These are phyloP conservation scores for Mycosarcoma maydis DNA, from an alignment of 1,284 basidiomycete species.

Conservation along the genomic window DNA sequence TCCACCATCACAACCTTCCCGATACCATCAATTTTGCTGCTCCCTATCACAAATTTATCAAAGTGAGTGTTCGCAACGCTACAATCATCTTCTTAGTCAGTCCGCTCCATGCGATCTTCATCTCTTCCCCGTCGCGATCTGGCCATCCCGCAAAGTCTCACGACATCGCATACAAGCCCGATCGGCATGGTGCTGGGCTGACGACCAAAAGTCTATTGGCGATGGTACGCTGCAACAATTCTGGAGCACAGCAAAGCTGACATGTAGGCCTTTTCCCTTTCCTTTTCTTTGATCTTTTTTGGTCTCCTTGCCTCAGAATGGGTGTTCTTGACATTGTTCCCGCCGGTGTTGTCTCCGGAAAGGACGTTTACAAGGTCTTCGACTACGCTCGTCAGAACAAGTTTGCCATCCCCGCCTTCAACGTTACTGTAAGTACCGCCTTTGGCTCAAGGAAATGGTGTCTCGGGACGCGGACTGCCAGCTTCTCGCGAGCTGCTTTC, in stretches of 20 bases:
- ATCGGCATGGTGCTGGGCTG: too few species aligned
- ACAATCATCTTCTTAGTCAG: neutral
- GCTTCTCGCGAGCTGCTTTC: too few species aligned
- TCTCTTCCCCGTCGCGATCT: neutral
- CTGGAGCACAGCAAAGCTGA: neutral
- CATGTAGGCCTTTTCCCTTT: neutral
- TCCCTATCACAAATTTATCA: slow-evolving; percentile 7
- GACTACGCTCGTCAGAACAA: slow-evolving; percentile 65
- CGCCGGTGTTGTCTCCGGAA: slow-evolving; percentile 65
- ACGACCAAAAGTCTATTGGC: too few species aligned
- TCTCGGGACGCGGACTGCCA: too few species aligned
- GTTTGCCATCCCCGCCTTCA: slow-evolving; percentile 66
- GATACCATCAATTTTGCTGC: slow-evolving; percentile 3
- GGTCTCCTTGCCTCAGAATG: slow-evolving; percentile 37
- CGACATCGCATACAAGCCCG: slow-evolving; percentile 23
- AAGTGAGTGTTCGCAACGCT: slow-evolving; percentile 23
- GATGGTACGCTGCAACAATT: too few species aligned
- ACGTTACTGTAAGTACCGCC: slow-evolving; percentile 57
- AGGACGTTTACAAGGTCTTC: slow-evolving; percentile 67
- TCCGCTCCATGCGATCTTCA: neutral
- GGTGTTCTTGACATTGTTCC: slow-evolving; percentile 64
- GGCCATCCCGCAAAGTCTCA: neutral
- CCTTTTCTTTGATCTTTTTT: neutral
- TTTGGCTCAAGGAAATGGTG: neutral
- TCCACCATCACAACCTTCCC: slow-evolving; percentile 17